Base-by-base conservation (phyloP, 2,329 filamentous ascomycete species). In the Phialophora macrospora region DNA sequence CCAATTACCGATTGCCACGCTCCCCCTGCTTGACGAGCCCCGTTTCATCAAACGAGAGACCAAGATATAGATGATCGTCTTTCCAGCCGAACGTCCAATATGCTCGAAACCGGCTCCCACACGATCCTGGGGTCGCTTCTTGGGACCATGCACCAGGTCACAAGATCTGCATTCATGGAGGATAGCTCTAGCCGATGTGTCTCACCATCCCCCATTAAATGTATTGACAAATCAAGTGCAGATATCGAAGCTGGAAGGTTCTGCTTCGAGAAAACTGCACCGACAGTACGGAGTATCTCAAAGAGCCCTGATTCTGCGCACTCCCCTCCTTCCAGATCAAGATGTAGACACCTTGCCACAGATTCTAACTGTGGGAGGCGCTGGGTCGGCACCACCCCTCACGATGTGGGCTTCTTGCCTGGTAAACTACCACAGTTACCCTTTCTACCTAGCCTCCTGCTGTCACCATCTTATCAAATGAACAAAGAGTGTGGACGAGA, bases 151-250 rank as follows among this genome's bases (percentile, higher is more conserved):
- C 28, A 32, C 8, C 14, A 20, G 3, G 12, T 60, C 57, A 60
- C 20, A 34, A 51, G 41, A 12, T 41, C 44, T 17, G 20, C 56
- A 17, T n/a, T 11, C n/a, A n/a, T n/a, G 44, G 11, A 34, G 14
- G 24, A 28, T 55, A 62, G 51, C 38, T 48, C 34, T 56, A 49
- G 55, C 60, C 55, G 51, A 38, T 62, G 14, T 62, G 60, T 55
- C 34, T 60, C 46, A 60, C 28, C n/a, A n/a, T 32, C 32, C 32
- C 12, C 24, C 48, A 14, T 22, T 3, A 17, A 12, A 1, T 14
- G 17, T 26, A 24, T 51, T 26, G 32, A 30, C 59, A 46, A 61
- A 54, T 61, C 32, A 46, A 44, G 38, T 20, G 20, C 20, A 20
- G 12, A n/a, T 46, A 26, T 49, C 34, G 14, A 30, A 22, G 38